phyloP scores from a whole-genome alignment of 495 filamentous ascomycete species.

The Hypoxylon subgilvum region DNA sequence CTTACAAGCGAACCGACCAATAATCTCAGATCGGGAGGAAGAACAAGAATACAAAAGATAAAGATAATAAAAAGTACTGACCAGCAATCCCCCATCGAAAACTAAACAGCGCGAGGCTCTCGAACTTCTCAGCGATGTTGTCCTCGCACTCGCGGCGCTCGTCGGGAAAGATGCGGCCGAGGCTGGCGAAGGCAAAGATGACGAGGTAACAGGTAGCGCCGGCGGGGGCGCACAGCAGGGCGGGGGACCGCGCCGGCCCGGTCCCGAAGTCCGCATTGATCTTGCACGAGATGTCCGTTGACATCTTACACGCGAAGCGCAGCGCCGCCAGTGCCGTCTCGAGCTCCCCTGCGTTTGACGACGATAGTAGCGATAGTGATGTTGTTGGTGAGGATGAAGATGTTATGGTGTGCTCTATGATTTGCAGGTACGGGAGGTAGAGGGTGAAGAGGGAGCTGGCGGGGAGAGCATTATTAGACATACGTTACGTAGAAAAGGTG shows the following conservation, averaged over 20 bases:
- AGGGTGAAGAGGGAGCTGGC: constrained; percentile 25
- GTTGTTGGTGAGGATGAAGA: constrained; percentile 7
- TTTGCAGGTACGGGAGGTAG: constrained; percentile 28
- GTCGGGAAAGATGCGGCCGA: constrained; percentile 34
- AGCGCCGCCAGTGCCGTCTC: constrained; percentile 35
- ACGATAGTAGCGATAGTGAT: not conserved
- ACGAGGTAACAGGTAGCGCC: constrained; percentile 40
- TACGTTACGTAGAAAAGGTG: not conserved
- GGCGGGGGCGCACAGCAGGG: constrained; percentile 40
- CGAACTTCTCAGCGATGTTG: constrained; percentile 42
- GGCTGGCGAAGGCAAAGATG: constrained; percentile 29
- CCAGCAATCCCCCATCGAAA: constrained; percentile 43
- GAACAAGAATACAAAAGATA: not conserved
- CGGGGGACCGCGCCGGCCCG: constrained; percentile 30
- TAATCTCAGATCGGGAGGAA: too few relatives aligned
- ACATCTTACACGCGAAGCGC: constrained; percentile 44
- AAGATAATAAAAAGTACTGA: constrained; percentile 17
- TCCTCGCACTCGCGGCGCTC: constrained; percentile 32
- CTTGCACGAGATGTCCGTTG: constrained; percentile 42
- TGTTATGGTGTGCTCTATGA: constrained; percentile 11
- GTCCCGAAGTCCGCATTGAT: constrained; percentile 34
- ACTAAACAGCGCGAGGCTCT: constrained; percentile 41
- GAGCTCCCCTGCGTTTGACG: constrained; percentile 30
- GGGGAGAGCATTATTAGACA: not conserved
- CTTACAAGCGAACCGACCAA: too few relatives aligned